phyloP scores from a whole-genome alignment of 2,329 filamentous ascomycete species.

The Aspergillus tubingensis region DNA sequence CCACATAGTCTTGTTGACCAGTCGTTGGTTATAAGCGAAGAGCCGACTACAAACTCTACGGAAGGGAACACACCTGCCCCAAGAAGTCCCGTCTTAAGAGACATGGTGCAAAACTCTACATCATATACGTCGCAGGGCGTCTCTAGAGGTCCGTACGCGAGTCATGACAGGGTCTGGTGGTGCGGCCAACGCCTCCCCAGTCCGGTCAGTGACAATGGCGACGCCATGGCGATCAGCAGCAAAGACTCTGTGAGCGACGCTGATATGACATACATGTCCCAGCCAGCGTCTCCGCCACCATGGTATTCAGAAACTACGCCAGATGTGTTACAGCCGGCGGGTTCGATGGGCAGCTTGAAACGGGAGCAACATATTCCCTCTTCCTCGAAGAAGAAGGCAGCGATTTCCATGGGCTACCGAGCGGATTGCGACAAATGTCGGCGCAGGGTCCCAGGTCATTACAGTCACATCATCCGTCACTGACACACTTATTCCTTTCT shows the following conservation, averaged over 20 bases:
- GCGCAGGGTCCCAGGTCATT: conserved; percentile 73
- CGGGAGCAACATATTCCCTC: background rate
- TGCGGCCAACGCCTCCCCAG: conserved; percentile 38
- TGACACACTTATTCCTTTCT: conserved; percentile 18
- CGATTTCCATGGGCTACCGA: conserved; percentile 76
- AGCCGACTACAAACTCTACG: conserved; percentile 31
- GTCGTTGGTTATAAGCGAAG: conserved; percentile 35
- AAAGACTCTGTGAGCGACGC: conserved; percentile 17
- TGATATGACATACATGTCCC: conserved; percentile 22
- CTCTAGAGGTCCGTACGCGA: conserved; percentile 2
- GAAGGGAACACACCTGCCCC: conserved; percentile 31
- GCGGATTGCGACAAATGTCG: conserved; percentile 77
- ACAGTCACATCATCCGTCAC: conserved; percentile 69
- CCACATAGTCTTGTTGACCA: conserved; percentile 31
- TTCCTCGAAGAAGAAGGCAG: conserved; percentile 46
- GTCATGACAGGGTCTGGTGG: conserved; percentile 22
- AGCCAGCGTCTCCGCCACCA: conserved; percentile 6
- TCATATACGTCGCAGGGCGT: background rate
- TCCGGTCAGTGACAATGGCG: conserved; percentile 42
- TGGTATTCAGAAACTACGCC: background rate
- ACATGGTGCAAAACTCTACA: background rate
- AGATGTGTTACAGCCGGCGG: conserved; percentile 8
- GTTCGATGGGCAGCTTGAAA: background rate
- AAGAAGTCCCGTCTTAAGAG: background rate
- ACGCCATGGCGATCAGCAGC: conserved; percentile 12